Evolutionary conservation across 345 rosid species (phyloP).

Genomic region (Citrus glauca): DNA sequence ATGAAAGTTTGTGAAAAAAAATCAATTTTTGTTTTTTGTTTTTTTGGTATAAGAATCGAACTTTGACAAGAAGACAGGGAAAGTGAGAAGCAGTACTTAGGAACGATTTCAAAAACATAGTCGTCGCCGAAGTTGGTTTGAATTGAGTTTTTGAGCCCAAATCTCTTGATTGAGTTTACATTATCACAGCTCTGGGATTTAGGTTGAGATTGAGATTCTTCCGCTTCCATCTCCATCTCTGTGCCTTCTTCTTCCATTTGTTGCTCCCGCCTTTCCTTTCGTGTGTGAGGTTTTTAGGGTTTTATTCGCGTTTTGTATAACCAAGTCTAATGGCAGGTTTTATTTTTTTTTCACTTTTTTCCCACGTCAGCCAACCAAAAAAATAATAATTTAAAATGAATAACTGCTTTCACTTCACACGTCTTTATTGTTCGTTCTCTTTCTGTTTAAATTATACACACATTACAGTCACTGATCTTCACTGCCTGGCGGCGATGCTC

Average conservation of each 20-base stretch:
- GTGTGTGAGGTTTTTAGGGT: slow-evolving; percentile 21
- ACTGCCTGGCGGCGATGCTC: slow-evolving; percentile 14
- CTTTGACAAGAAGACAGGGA: background rate
- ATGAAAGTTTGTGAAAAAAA: background rate
- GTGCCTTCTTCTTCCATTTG: slow-evolving; percentile 31
- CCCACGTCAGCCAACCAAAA: too few species aligned
- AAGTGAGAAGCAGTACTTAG: slow-evolving; percentile 39
- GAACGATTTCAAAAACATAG: slow-evolving; percentile 80
- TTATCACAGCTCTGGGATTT: background rate
- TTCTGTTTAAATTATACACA: too few species aligned
- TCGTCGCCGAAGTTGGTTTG: slow-evolving; percentile 86
- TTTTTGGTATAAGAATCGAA: too few species aligned
- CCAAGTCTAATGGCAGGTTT: too few species aligned
- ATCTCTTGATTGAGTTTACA: slow-evolving; percentile 33
- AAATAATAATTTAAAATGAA: too few species aligned
- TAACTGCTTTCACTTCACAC: too few species aligned
- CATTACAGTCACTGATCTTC: background rate
- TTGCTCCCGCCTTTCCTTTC: background rate
- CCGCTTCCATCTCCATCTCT: slow-evolving; percentile 57
- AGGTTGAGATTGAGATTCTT: background rate
- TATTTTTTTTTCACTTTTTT: too few species aligned
- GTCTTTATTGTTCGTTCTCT: too few species aligned
- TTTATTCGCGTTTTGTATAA: background rate
- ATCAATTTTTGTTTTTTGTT: background rate
- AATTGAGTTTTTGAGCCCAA: slow-evolving; percentile 67